Conservation (phyloP, 345 rosid genomes). For the Raphanus sativus region DNA sequence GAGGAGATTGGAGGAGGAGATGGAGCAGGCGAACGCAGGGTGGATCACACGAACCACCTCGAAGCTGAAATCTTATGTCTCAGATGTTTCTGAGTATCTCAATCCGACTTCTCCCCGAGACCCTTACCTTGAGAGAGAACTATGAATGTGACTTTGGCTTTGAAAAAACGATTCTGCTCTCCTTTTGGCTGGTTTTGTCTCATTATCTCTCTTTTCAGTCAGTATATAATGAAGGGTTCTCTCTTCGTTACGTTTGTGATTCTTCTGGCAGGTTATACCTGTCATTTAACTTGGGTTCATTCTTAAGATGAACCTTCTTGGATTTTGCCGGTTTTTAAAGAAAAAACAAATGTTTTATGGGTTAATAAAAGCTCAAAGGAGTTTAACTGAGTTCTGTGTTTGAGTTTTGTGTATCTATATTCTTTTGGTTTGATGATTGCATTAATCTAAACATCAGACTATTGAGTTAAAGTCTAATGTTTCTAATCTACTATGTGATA, state of each 20-base stretch:
- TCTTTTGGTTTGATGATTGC: neutral
- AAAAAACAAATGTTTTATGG: neutral
- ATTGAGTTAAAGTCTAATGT: neutral
- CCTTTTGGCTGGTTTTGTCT: constrained; percentile 27
- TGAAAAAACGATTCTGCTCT: constrained; percentile 7
- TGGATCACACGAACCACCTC: constrained; percentile 88
- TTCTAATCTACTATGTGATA: neutral
- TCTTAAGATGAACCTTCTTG: neutral
- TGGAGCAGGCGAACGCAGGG: constrained; percentile 53
- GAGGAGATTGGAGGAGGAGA: constrained; percentile 44
- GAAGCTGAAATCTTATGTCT: constrained; percentile 56
- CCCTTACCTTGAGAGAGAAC: constrained; percentile 70
- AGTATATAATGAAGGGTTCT: constrained; percentile 19
- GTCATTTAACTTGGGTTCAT: constrained; percentile 15
- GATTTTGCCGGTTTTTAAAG: neutral
- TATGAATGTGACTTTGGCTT: constrained; percentile 35
- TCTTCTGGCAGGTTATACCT: constrained; percentile 20
- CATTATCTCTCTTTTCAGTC: neutral
- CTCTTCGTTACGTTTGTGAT: constrained; percentile 2
- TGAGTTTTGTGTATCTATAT: neutral
- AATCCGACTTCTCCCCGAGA: constrained; percentile 46
- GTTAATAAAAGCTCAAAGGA: neutral
- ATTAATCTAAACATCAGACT: neutral
- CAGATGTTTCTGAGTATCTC: constrained; percentile 54
- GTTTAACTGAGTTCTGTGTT: neutral